A percentile compares a stretch with the other conserved stretches of the same genome.
These are phyloP conservation scores for Abrus precatorius DNA, from an alignment of 306 rosid species.

Conservation along the genomic window DNA sequence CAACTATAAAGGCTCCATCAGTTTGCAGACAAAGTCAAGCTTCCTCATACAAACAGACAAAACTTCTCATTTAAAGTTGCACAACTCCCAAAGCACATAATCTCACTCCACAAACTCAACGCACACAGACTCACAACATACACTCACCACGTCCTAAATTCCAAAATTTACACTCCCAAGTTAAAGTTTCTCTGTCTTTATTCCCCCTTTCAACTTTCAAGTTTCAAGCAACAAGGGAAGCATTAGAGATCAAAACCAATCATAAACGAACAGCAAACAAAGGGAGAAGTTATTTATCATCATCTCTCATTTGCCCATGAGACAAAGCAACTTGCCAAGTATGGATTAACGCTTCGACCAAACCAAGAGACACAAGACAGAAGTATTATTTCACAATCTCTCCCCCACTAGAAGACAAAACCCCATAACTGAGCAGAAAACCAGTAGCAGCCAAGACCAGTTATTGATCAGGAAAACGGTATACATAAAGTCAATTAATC, in stretches of 20 bases:
- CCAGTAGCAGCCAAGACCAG: constrained; percentile 21
- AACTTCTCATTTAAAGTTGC: neutral
- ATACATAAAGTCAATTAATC: neutral
- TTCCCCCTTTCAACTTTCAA: constrained; percentile 9
- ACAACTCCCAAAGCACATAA: constrained; percentile 1
- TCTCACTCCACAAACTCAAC: neutral
- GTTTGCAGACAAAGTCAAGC: constrained; percentile 2
- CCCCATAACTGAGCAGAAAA: neutral
- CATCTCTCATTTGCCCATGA: neutral
- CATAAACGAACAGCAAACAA: neutral
- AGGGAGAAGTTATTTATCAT: neutral
- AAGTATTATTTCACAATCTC: constrained; percentile 4
- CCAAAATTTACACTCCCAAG: neutral
- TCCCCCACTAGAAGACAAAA: neutral
- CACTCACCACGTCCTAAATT: neutral
- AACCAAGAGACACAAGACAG: neutral
- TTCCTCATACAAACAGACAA: neutral
- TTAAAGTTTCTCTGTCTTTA: neutral
- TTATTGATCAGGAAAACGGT: neutral
- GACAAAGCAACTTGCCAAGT: constrained; percentile 6
- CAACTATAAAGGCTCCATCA: constrained; percentile 8
- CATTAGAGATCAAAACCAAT: neutral
- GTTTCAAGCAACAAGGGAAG: neutral
- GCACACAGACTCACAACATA: neutral
- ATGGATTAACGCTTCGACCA: neutral